phyloP scores from a whole-genome alignment of 2,329 filamentous ascomycete species.

The Podosphaera xanthii region DNA sequence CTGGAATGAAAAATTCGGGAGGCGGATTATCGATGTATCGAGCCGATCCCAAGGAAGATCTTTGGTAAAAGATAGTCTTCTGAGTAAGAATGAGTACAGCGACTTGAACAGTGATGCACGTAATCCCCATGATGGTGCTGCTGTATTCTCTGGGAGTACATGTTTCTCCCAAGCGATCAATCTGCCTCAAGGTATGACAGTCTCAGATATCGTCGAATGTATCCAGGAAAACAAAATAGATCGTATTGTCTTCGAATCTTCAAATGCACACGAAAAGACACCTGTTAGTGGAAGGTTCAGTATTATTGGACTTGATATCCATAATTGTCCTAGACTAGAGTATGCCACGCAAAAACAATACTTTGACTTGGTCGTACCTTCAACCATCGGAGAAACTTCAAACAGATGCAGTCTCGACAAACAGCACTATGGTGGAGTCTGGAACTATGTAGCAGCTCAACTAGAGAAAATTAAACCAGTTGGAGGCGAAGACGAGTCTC shows the following conservation, averaged over 20 bases:
- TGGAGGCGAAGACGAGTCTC: slow-evolving; percentile 18
- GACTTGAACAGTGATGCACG: slow-evolving; percentile 6
- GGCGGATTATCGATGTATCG: slow-evolving; percentile 1
- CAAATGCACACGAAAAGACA: slow-evolving; percentile 26
- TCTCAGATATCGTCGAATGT: slow-evolving; percentile 30
- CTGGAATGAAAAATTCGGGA: slow-evolving; percentile 20
- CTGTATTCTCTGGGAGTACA: background rate
- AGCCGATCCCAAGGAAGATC: slow-evolving; percentile 7
- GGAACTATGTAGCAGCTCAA: slow-evolving; percentile 16
- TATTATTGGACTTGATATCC: slow-evolving; percentile 46
- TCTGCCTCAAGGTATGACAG: slow-evolving; percentile 24
- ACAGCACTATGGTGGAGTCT: slow-evolving; percentile 12
- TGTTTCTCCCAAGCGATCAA: slow-evolving; percentile 17
- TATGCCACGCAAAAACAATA: slow-evolving; percentile 27
- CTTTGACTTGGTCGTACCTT: slow-evolving; percentile 5
- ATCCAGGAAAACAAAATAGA: slow-evolving; percentile 17
- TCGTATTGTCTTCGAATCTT: slow-evolving; percentile 35
- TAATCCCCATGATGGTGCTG: slow-evolving; percentile 18
- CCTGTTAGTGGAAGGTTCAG: slow-evolving; percentile 40
- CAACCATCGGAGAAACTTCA: background rate
- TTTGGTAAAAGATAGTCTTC: slow-evolving; percentile 11
- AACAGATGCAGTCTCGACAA: slow-evolving; percentile 1
- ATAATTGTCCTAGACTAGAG: slow-evolving; percentile 31
- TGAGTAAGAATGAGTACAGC: slow-evolving; percentile 6
- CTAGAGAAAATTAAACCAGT: slow-evolving; percentile 20